Evolutionary conservation across 176 grass and related monocot genomes (phyloP), one percentile per base, ranked within the genome.

Genomic region (Hyparrhenia diplandra): DNA sequence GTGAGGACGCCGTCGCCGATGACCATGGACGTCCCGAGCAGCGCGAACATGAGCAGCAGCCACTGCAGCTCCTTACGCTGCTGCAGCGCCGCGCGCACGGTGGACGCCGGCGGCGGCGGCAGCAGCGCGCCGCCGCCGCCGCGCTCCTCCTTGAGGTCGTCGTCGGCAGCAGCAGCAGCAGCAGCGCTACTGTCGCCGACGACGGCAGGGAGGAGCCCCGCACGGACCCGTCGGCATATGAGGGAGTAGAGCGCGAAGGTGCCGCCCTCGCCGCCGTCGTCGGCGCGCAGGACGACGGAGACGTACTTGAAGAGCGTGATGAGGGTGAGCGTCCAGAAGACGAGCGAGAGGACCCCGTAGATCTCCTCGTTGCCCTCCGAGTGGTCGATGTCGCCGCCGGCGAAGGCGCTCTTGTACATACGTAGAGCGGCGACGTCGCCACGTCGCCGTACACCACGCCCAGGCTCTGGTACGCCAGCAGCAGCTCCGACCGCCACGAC

Each of bases 201-300:
- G 18, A 23, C 85, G 13, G 60, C 79, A 13, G 85, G 88, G 67
- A 93, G 66, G 41, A 93, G 84, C 1, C 90, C 96, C 18, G 85
- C 78, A 37, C 88, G 80, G 35, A 87, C 90, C 16, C 90, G 92
- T 59, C 90, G 88, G 85, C 90, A 94, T 6, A 98, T 90, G 79
- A 98, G 84, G 25, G 96, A 95, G 82, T 98, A 98, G 78, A 98
- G 90, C 45, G 96, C 96, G 83, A 95, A 99, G 68, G 96, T 99
- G 64, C 96, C 96, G 20, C 96, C 96, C 89, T 99, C 96, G 63
- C 96, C 96, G 67, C 55, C 70, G 76, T 99, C 92, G 68, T 93
- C 90, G 27, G 96, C 96, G 71, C 85, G 88, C 61, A 99, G 96
- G 36, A 99, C 96, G 67, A 99, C 9, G 69, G 95, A 17, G 17